Percentiles rank a stretch among this genome's conserved stretches.
These are phyloP conservation scores for Leccinum pellstonianum DNA, from an alignment of 768 basidiomycete species.

Conservation along the genomic window DNA sequence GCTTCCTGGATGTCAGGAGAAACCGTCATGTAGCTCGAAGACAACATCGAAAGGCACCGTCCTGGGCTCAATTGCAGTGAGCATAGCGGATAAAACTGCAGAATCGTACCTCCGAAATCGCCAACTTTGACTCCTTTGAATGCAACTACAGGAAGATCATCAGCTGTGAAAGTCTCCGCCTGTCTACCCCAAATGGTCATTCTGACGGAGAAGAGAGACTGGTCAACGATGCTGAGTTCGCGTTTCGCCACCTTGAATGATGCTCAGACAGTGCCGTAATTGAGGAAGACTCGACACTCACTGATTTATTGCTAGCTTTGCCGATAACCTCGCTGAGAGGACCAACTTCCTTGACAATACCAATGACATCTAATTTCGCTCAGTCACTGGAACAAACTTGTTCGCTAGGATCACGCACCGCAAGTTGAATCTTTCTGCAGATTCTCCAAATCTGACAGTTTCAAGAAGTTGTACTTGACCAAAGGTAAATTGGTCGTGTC, in stretches of 20 bases:
- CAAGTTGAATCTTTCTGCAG: conserved; percentile 78
- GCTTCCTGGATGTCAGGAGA: conserved; percentile 93
- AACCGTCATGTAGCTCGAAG: conserved; percentile 75
- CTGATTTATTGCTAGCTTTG: conserved; percentile 65
- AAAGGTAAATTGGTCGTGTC: conserved; percentile 75
- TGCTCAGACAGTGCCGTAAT: conserved; percentile 2
- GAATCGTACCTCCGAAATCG: conserved; percentile 73
- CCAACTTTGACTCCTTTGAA: conserved; percentile 94
- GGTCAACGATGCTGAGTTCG: conserved; percentile 86
- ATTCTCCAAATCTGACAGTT: conserved; percentile 58
- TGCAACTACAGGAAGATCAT: conserved; percentile 72
- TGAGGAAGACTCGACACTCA: conserved; percentile 22
- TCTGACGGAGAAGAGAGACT: conserved; percentile 71
- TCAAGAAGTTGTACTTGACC: conserved; percentile 81
- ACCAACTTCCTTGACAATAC: conserved; percentile 75
- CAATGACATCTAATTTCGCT: conserved; percentile 71
- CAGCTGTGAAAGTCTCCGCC: conserved; percentile 74
- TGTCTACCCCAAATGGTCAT: conserved; percentile 96
- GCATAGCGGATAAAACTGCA: background rate
- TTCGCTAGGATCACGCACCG: conserved; percentile 48
- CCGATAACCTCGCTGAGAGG: conserved; percentile 70
- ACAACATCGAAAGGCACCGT: conserved; percentile 80
- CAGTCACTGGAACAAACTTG: background rate
- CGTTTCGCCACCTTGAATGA: conserved; percentile 73
- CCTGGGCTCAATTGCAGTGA: conserved; percentile 42